A percentile compares a stretch with the other conserved stretches of the same genome.
phyloP scores from a whole-genome alignment of 2,329 filamentous ascomycete species.

The Leptoxyphium fumago region DNA sequence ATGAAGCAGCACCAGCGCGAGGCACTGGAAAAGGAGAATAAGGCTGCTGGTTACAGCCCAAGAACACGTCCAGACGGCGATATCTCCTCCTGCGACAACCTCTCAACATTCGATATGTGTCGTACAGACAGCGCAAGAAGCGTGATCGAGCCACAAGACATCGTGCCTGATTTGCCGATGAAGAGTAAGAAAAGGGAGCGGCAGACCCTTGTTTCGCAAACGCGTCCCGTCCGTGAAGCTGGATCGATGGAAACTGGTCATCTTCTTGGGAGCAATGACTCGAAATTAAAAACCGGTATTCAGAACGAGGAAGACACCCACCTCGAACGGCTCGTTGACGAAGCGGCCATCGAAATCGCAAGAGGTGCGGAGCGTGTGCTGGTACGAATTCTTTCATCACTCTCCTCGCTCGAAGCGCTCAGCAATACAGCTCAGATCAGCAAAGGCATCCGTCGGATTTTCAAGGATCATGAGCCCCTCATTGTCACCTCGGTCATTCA shows the following conservation, averaged over 20 bases:
- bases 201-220: too few species aligned
- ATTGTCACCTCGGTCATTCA: conserved; percentile 37
- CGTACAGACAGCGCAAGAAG: conserved; percentile 11
- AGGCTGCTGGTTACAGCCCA: conserved; percentile 5
- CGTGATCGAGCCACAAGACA: conserved; percentile 17
- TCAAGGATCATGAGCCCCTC: conserved; percentile 40
- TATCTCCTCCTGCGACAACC: too few species aligned
- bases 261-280: too few species aligned
- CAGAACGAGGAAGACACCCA: neutral
- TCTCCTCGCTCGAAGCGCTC: conserved; percentile 38
- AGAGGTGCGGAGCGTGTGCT: conserved; percentile 32
- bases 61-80: neutral
- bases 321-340: neutral
- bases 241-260: too few species aligned
- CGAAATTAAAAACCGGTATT: too few species aligned
- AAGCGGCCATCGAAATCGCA: conserved; percentile 7
- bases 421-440: conserved; percentile 40
- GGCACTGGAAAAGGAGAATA: too few species aligned
- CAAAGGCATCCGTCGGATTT: conserved; percentile 41
- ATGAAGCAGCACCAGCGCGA: too few species aligned
- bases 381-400: conserved; percentile 34
- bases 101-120: too few species aligned
- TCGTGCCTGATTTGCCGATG: conserved; percentile 23
- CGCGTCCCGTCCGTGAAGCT: too few species aligned
- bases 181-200: conserved; percentile 28